Evolutionary conservation across 192 early-diverging fungal species (phyloP), one percentile per base, ranked within the genome.

Genomic region (Entomortierella beljakovae): DNA sequence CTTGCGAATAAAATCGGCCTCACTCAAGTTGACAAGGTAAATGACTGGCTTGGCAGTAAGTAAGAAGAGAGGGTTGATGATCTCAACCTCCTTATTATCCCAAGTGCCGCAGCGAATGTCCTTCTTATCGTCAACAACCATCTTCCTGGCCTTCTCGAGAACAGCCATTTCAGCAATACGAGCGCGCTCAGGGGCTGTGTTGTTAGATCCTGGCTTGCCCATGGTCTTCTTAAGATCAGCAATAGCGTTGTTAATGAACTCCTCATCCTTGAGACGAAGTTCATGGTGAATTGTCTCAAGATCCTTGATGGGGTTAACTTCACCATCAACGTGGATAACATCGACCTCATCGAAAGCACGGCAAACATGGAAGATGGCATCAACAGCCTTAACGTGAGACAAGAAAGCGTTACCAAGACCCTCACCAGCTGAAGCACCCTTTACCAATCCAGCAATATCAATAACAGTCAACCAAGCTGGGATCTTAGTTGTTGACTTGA

Each of bases 371-470:
- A 89, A 95, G 64, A 94, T 91, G 15, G 90, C 94, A 80, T 94
- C 93, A 2, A 94, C 94, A 26, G 94, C 88, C 43, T 87, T 84
- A 59, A 99, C 93, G 83, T 99, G 93, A 22, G 91, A 92, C 87
- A 99, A 85, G 88, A 99, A 99, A 59, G 93, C 92, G 68, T 99
- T 99, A 60, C 98, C 93, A 40, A 95, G 83, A 28, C 94, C 94
- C 46, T 87, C 90, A 34, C 94, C 94, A 13, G 85, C 82, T 18
- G 92, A 75, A 33, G 94, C 94, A 63, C 94, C 94, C 84, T 95
- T 97, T n/a, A 99, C 96, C 42, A 99, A 86, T 23, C 98, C 98
- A 66, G 98, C 98, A 86, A 99, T 99, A 84, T 99, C 98, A 62
- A 94, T 96, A 40, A 96, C 92, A 4, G 95, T 95, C 64, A 99